A percentile compares a stretch with the other conserved stretches of the same genome.
These are phyloP conservation scores for Waitea zeae DNA, from an alignment of 1,284 basidiomycete genomes.

Conservation along the genomic window DNA sequence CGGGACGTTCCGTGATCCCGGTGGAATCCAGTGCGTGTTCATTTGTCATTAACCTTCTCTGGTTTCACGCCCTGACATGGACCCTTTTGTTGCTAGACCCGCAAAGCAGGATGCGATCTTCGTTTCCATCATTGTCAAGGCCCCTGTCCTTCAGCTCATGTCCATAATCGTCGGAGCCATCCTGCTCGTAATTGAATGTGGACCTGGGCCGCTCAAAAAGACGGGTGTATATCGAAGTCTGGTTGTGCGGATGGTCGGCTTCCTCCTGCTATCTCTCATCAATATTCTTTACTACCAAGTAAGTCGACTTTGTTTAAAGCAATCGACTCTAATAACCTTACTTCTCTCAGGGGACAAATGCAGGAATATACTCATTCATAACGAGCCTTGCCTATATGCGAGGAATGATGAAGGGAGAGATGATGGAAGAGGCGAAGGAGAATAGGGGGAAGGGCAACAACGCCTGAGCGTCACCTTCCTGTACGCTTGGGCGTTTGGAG, in stretches of 20 bases:
- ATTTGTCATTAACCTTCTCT: conserved; percentile 1
- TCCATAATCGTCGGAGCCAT: conserved; percentile 38
- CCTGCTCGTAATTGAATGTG: conserved; percentile 51
- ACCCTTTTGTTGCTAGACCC: conserved; percentile 26
- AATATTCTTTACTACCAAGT: conserved; percentile 68
- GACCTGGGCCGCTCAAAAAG: conserved; percentile 37
- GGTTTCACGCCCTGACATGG: background rate
- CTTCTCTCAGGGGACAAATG: conserved; percentile 49
- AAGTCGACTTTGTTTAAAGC: conserved; percentile 9
- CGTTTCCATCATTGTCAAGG: conserved; percentile 54
- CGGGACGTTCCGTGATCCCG: conserved; percentile 53
- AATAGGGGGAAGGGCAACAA: conserved; percentile 39
- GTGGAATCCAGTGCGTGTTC: conserved; percentile 59
- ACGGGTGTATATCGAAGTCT: conserved; percentile 47
- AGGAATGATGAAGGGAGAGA: conserved; percentile 45
- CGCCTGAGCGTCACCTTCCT: conserved; percentile 24
- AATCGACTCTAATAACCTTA: background rate
- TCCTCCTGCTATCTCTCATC: conserved; percentile 49
- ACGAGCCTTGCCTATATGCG: conserved; percentile 48
- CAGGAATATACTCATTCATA: conserved; percentile 51
- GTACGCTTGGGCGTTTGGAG: background rate
- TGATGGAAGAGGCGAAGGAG: conserved; percentile 43
- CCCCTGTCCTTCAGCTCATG: conserved; percentile 53
- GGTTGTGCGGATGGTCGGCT: conserved; percentile 39
- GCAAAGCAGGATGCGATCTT: conserved; percentile 44